phyloP scores from a whole-genome alignment of 495 filamentous ascomycete species.

The Tuber magnatum region DNA sequence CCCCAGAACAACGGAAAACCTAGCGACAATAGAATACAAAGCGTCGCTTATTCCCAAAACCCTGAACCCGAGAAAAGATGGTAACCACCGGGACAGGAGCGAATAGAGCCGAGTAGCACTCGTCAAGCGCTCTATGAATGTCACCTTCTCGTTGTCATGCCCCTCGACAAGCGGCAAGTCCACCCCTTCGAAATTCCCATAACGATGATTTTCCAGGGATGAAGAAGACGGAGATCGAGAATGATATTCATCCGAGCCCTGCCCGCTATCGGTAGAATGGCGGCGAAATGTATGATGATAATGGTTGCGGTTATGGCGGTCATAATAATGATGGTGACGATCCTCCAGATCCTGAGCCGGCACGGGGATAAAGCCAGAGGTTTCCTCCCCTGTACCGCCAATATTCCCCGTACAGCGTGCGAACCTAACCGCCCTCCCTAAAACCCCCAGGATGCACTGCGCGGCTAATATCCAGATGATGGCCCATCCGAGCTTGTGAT shows the following conservation, averaged over 20 bases:
- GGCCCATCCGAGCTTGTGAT: slow-evolving; percentile 85
- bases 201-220: slow-evolving; percentile 50
- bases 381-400: slow-evolving; percentile 42
- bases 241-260: slow-evolving; percentile 70
- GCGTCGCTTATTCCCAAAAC: slow-evolving; percentile 53
- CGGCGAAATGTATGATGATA: slow-evolving; percentile 40
- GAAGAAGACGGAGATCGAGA: slow-evolving; percentile 57
- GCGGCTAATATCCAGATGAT: slow-evolving; percentile 61
- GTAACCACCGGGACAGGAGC: slow-evolving; percentile 46
- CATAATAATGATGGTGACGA: slow-evolving; percentile 42
- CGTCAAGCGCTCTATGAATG: slow-evolving; percentile 42
- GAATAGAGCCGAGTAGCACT: slow-evolving; percentile 45
- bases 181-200: slow-evolving; percentile 49
- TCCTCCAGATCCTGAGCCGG: slow-evolving; percentile 53
- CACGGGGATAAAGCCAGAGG: slow-evolving; percentile 58
- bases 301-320: too few species aligned
- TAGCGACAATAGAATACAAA: slow-evolving; percentile 56
- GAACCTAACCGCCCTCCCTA: slow-evolving; percentile 47
- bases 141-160: slow-evolving; percentile 45
- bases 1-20: slow-evolving; percentile 57
- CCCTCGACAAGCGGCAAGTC: slow-evolving; percentile 50
- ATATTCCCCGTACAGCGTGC: neutral
- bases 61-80: slow-evolving; percentile 55
- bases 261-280: slow-evolving; percentile 79
- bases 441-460: slow-evolving; percentile 62